Percentiles rank a stretch among this genome's conserved stretches.
Evolutionary conservation across 345 rosid genomes (phyloP).

Genomic region (Arabidopsis thaliana): DNA sequence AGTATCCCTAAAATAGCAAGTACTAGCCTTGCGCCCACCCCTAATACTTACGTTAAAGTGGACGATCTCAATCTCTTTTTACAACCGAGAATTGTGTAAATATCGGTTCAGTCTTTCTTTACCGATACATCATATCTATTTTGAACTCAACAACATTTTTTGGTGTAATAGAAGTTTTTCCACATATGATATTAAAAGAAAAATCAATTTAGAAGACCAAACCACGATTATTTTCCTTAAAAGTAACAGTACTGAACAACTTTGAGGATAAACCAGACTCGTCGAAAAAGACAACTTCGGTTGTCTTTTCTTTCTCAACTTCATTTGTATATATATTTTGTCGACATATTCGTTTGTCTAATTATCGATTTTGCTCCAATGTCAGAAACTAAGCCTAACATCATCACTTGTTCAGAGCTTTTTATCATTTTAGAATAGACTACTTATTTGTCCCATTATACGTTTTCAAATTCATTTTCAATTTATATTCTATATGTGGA

Average conservation of each 20-base stretch:
- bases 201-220: neutral
- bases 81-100: too few species aligned
- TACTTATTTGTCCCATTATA: slow-evolving; percentile 42
- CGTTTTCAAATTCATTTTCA: slow-evolving; percentile 25
- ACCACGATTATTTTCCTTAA: neutral
- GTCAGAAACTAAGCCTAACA: slow-evolving; percentile 46
- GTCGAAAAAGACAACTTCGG: slow-evolving; percentile 35
- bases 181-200: neutral
- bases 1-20: too few species aligned
- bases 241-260: neutral
- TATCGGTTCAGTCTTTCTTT: too few species aligned
- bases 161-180: neutral
- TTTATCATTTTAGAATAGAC: slow-evolving; percentile 41
- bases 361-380: slow-evolving; percentile 33
- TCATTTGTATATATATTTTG: slow-evolving; percentile 19
- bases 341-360: slow-evolving; percentile 44
- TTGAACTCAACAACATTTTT: neutral
- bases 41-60: too few species aligned
- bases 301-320: slow-evolving; percentile 24
- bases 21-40: too few species aligned
- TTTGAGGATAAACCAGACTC: slow-evolving; percentile 30
- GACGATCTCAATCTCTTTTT: too few species aligned
- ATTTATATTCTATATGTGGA: neutral
- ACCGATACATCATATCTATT: neutral
- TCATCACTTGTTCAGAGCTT: slow-evolving; percentile 37